These are phyloP conservation scores for Dothideomycetes sp. DNA, from an alignment of 2,329 filamentous ascomycete genomes.

Conservation along the genomic window DNA sequence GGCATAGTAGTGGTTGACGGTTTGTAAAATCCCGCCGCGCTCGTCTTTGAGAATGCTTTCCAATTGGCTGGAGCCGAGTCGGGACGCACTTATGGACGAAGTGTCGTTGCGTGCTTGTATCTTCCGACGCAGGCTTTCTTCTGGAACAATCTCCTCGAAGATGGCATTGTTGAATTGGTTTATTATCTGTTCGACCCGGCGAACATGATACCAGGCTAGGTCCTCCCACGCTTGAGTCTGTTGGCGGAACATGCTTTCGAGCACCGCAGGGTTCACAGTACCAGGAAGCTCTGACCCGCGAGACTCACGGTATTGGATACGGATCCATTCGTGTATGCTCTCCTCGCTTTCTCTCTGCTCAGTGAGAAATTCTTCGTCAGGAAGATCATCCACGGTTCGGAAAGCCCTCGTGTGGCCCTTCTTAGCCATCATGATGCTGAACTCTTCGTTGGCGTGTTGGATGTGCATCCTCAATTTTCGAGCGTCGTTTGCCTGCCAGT, in stretches of 20 bases:
- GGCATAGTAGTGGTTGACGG: neutral
- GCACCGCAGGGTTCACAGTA: neutral
- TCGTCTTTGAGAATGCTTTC: neutral
- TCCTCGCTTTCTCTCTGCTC: too few species aligned
- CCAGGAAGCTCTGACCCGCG: neutral
- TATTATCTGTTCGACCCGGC: neutral
- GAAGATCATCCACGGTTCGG: too few species aligned
- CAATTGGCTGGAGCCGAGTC: neutral
- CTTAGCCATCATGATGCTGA: too few species aligned
- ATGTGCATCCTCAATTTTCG: too few species aligned
- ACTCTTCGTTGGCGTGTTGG: too few species aligned
- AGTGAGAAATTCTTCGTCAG: too few species aligned
- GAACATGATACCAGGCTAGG: neutral
- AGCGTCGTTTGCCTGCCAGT: too few species aligned
- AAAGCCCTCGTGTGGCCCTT: too few species aligned
- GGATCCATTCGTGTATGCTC: neutral
- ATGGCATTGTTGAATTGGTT: neutral
- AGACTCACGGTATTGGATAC: neutral
- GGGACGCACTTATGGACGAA: neutral
- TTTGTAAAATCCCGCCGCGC: neutral
- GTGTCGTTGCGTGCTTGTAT: neutral
- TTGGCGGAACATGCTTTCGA: neutral
- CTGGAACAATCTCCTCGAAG: neutral
- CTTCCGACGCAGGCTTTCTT: neutral
- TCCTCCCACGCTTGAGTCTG: neutral